Percentiles rank a stretch among this genome's conserved stretches.
These are phyloP conservation scores for Neurospora sp. DNA, from an alignment of 495 filamentous ascomycete species.

Conservation along the genomic window DNA sequence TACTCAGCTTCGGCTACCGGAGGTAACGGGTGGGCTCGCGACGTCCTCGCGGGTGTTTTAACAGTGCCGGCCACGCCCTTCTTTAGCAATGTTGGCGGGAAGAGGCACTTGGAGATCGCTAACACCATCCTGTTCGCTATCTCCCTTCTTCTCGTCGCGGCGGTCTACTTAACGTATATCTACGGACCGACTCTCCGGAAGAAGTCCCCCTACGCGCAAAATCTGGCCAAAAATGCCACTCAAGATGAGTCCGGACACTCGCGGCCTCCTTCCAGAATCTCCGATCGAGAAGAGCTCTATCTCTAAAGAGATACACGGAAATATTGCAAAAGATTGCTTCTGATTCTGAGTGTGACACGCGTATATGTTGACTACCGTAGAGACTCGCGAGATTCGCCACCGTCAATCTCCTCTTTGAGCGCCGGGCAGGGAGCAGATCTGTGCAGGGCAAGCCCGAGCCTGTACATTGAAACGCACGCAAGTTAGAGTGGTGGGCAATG, in stretches of 20 bases:
- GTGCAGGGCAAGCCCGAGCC: no score
- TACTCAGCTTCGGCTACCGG: constrained; percentile 74
- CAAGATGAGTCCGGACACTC: constrained; percentile 4
- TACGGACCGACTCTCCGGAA: constrained; percentile 59
- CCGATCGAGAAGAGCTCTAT: neutral
- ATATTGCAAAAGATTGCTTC: neutral
- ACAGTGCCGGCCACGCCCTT: constrained; percentile 68
- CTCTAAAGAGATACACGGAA: neutral
- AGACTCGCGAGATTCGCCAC: no score
- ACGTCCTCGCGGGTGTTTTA: constrained; percentile 73
- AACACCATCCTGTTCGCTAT: constrained; percentile 65
- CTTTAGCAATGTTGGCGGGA: constrained; percentile 50
- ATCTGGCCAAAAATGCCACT: constrained; percentile 31
- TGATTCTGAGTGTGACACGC: neutral
- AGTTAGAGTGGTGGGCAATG: no score
- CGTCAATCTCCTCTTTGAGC: no score
- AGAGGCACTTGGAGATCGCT: constrained; percentile 51
- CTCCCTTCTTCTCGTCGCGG: constrained; percentile 55
- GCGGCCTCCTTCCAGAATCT: neutral
- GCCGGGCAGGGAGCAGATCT: no score
- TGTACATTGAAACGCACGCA: no score
- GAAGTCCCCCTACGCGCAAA: constrained; percentile 65
- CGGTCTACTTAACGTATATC: constrained; percentile 72
- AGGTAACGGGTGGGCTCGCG: constrained; percentile 59
- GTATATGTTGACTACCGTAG: neutral